Percentiles rank a stretch among this genome's conserved stretches.
phyloP scores from a whole-genome alignment of 352 stramenopile genomes.

The Globisporangium apiculatum region DNA sequence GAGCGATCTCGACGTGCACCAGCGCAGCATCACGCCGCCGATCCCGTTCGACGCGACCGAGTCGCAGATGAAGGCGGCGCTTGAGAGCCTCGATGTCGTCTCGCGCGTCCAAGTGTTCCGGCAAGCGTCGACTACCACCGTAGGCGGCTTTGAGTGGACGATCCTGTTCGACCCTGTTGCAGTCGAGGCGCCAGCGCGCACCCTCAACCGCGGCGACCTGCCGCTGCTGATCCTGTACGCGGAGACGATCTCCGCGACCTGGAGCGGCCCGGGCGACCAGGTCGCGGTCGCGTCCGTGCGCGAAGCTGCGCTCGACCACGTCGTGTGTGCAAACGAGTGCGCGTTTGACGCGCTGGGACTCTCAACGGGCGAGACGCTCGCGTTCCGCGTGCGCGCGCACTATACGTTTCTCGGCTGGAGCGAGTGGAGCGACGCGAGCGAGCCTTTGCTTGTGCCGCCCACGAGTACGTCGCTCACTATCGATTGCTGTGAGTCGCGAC shows the following conservation, averaged over 20 bases:
- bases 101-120: constrained; percentile 48
- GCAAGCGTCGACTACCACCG: constrained; percentile 9
- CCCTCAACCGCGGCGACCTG: constrained; percentile 22
- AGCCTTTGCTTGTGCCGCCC: constrained; percentile 23
- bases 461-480: constrained; percentile 18
- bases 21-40: constrained; percentile 32
- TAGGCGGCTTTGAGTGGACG: constrained; percentile 39
- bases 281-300: constrained; percentile 38
- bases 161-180: constrained; percentile 40
- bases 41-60: constrained; percentile 76
- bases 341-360: constrained; percentile 15
- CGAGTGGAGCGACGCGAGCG: constrained; percentile 42
- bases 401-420: constrained; percentile 33
- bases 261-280: constrained; percentile 39
- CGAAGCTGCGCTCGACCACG: constrained; percentile 13
- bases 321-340: constrained; percentile 23
- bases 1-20: constrained; percentile 28
- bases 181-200: neutral
- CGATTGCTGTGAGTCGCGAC: neutral
- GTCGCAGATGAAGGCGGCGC: constrained; percentile 44
- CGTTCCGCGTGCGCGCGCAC: constrained; percentile 44
- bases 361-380: constrained; percentile 22
- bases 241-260: constrained; percentile 41
- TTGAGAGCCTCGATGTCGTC: constrained; percentile 71
- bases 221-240: constrained; percentile 44